Evolutionary conservation across 495 filamentous ascomycete genomes (phyloP).

Genomic region (Staphylotrichum longicolle): DNA sequence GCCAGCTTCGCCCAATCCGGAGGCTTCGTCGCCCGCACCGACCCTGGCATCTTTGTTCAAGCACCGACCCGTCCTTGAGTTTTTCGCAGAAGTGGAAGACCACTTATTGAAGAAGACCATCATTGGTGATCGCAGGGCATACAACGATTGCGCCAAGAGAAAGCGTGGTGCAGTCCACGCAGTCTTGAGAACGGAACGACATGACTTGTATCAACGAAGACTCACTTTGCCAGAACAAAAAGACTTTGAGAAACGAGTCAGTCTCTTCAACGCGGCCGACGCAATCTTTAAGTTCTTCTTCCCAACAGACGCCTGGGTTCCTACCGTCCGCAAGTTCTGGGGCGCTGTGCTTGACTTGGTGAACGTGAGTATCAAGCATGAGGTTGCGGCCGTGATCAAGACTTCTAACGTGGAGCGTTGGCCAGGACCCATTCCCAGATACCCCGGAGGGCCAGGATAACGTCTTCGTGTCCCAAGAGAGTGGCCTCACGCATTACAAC

Average conservation of each 20-base stretch:
- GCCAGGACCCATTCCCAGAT: too few species aligned
- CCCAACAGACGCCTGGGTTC: conserved; percentile 21
- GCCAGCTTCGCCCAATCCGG: background rate
- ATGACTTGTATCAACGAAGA: too few species aligned
- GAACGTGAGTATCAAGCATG: conserved; percentile 19
- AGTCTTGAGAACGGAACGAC: background rate
- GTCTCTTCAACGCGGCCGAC: conserved; percentile 35
- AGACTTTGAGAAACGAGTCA: conserved; percentile 30
- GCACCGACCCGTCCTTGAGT: background rate
- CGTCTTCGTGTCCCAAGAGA: too few species aligned
- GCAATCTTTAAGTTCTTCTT: conserved; percentile 39
- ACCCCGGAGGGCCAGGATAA: too few species aligned
- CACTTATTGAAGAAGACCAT: conserved; percentile 19
- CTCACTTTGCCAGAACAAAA: background rate
- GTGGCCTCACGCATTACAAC: too few species aligned
- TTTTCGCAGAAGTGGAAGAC: conserved; percentile 24
- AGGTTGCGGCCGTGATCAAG: too few species aligned
- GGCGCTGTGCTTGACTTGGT: conserved; percentile 33
- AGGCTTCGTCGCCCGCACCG: background rate
- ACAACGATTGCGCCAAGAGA: background rate
- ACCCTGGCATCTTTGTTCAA: background rate
- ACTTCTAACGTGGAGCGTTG: too few species aligned
- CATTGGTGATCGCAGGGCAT: conserved; percentile 22
- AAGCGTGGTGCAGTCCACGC: background rate
- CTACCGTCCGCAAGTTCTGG: conserved; percentile 38